Base-by-base conservation (phyloP, 116 monocot genomes). In the Zostera marina region DNA sequence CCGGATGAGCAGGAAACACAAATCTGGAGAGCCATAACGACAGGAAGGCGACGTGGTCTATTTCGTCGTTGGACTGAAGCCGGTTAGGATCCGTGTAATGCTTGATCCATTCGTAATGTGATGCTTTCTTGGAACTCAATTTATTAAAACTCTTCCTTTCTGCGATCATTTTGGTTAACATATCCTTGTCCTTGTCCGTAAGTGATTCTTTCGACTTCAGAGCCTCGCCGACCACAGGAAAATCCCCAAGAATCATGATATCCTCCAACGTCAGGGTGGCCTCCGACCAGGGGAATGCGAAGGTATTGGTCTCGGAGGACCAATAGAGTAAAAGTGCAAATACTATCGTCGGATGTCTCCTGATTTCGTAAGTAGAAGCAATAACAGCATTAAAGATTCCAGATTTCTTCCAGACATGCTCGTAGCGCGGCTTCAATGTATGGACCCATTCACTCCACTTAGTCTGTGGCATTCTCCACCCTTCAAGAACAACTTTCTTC, bases 31-130 rank as follows among this genome's bases (percentile, higher is more conserved):
- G 42, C 89, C 89, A 89, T 12, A 89, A 54, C 0, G 84, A 65
- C 15, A 84, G 55, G 56, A 89, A 81, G n/a, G 80, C 84, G 17
- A 66, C 55, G 64, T 89, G 89, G 62, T 81, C 89, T 21, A 81
- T 13, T 23, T 74, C 77, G 44, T 60, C 72, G 8, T 57, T 3
- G 4, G 32, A 32, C 5, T 32, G 4, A 32, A 5, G 67, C 71
- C 13, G 23, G 2, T 46, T 25, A 26, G n/a, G 59, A 11, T 76
- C 66, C 55, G 75, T 66, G 58, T 58, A 70, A 51, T 75, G 72
- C 47, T 61, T 73, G 52, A 77, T 62, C 88, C 88, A 89, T 21
- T 40, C 55, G 1, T 56, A 62, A 19, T 83, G 78, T 7, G 65
- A 56, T 7, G 77, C 68, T 32, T 80, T 89, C 69, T 53, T 70